These are phyloP conservation scores for Ciborinia camelliae DNA, from an alignment of 2,329 filamentous ascomycete genomes.

Conservation along the genomic window DNA sequence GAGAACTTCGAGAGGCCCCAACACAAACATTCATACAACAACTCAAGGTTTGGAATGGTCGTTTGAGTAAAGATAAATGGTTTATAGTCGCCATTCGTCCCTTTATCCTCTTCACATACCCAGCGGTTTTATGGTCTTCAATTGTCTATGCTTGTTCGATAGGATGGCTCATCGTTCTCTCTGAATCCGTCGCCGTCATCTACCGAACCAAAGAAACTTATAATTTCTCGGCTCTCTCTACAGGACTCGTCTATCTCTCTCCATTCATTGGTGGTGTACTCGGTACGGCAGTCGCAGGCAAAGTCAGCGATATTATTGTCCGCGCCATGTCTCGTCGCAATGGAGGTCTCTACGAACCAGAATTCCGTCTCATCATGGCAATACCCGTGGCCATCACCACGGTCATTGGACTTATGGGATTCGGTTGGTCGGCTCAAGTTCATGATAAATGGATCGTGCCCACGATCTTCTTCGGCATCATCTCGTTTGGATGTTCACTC, in stretches of 20 bases:
- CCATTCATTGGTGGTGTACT: slow-evolving; percentile 86
- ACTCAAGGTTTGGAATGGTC: slow-evolving; percentile 73
- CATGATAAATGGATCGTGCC: slow-evolving; percentile 84
- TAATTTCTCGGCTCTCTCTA: slow-evolving; percentile 75
- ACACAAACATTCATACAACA: slow-evolving; percentile 70
- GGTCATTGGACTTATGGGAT: slow-evolving; percentile 85
- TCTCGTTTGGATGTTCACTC: slow-evolving; percentile 88
- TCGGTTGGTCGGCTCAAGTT: slow-evolving; percentile 84
- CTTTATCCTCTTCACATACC: slow-evolving; percentile 83
- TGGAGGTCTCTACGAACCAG: slow-evolving; percentile 91
- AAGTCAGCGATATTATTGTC: slow-evolving; percentile 81
- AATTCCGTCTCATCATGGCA: slow-evolving; percentile 88
- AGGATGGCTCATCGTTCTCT: slow-evolving; percentile 93
- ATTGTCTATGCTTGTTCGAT: slow-evolving; percentile 83
- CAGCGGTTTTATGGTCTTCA: slow-evolving; percentile 83
- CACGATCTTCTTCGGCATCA: slow-evolving; percentile 86
- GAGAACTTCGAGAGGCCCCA: slow-evolving; percentile 62
- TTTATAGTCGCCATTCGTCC: slow-evolving; percentile 72
- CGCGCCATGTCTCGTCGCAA: slow-evolving; percentile 78
- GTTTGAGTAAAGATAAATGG: slow-evolving; percentile 77
- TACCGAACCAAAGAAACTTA: slow-evolving; percentile 69
- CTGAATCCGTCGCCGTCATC: slow-evolving; percentile 78
- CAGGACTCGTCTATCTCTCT: slow-evolving; percentile 83
- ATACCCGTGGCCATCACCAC: slow-evolving; percentile 75
- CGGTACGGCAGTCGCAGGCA: slow-evolving; percentile 88